Conservation (phyloP, 257 asterid species). For the Solanum habrochaites region DNA sequence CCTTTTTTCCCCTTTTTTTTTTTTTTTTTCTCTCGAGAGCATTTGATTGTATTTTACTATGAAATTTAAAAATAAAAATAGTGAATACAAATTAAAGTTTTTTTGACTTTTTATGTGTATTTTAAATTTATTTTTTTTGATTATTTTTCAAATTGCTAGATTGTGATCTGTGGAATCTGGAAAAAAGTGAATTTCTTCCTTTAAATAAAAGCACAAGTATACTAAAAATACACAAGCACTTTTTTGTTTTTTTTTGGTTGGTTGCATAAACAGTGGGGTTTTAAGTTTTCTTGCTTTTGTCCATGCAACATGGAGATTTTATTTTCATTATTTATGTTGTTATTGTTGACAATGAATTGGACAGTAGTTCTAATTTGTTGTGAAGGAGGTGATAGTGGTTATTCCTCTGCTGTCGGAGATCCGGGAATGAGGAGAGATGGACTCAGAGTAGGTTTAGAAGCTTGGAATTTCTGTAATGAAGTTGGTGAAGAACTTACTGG, state of each 20-base stretch:
- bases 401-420: neutral
- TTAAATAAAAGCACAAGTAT: neutral
- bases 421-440: conserved; percentile 1
- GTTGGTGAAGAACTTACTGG: neutral
- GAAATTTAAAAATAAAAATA: too few species aligned
- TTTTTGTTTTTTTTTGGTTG: neutral
- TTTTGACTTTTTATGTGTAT: neutral
- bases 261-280: neutral
- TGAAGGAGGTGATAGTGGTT: neutral
- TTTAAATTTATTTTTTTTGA: too few species aligned
- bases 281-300: neutral
- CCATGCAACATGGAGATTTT: neutral
- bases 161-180: neutral
- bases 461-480: conserved; percentile 9
- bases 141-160: neutral
- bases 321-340: neutral
- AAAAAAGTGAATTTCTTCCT: neutral
- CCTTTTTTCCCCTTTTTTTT: neutral
- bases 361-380: neutral
- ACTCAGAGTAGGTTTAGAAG: neutral
- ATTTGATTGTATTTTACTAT: too few species aligned
- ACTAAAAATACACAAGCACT: neutral
- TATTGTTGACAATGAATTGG: neutral
- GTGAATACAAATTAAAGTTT: too few species aligned
- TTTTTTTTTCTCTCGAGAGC: too few species aligned